phyloP scores from a whole-genome alignment of 2,329 filamentous ascomycete species.

The Zymoseptoria pseudotritici region DNA sequence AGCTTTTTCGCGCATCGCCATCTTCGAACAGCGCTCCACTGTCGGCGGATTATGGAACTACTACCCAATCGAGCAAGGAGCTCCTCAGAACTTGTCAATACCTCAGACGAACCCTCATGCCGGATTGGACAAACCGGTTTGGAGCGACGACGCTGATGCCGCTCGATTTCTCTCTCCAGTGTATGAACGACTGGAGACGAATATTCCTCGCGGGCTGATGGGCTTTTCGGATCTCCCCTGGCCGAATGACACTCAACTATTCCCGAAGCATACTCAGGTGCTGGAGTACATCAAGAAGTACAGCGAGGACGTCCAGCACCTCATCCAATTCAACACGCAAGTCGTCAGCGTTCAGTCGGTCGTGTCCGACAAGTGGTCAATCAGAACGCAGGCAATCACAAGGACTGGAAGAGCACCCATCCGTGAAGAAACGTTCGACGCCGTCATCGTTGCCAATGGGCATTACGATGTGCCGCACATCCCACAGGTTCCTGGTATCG shows the following conservation, averaged over 20 bases:
- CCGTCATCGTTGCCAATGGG: conserved; percentile 41
- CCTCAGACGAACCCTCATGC: conserved; percentile 61
- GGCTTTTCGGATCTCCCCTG: conserved; percentile 57
- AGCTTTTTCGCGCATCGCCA: conserved; percentile 59
- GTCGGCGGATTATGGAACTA: conserved; percentile 87
- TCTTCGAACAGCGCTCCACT: conserved; percentile 74
- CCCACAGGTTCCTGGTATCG: conserved; percentile 35
- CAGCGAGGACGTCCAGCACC: conserved; percentile 56
- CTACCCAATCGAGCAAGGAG: conserved; percentile 41
- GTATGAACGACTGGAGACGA: conserved; percentile 76
- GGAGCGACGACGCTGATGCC: conserved; percentile 26
- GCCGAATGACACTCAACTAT: conserved; percentile 56
- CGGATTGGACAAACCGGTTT: conserved; percentile 57
- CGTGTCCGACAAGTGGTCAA: conserved; percentile 46
- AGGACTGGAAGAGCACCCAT: conserved; percentile 22
- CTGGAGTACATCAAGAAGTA: conserved; percentile 68
- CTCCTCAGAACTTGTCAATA: conserved; percentile 41
- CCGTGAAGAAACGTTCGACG: conserved; percentile 47
- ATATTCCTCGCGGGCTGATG: conserved; percentile 80
- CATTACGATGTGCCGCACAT: conserved; percentile 43
- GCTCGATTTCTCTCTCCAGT: conserved; percentile 66
- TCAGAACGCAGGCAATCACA: conserved; percentile 40
- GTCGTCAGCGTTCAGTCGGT: conserved; percentile 52
- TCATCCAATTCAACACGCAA: conserved; percentile 64
- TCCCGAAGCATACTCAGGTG: conserved; percentile 65